Evolutionary conservation across 352 stramenopile genomes (phyloP), one percentile per base, ranked within the genome.

Genomic region (Peronosclerospora sorghi): DNA sequence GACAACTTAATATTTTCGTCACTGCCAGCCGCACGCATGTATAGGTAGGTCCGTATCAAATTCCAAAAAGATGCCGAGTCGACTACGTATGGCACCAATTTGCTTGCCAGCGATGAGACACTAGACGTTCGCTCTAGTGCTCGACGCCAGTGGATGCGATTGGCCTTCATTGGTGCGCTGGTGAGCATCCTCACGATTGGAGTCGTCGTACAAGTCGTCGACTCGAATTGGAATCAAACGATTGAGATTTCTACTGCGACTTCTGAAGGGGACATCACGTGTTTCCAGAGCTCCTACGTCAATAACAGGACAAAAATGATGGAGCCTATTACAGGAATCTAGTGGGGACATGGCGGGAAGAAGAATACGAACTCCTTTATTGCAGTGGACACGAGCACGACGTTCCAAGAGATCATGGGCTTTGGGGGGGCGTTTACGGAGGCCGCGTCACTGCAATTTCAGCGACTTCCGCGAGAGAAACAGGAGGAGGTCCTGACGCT

Each of bases 361-460:
- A 30, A 29, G n/a, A 40, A 42, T 1, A 24, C 46, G 0, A 18
- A 28, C 10, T 82, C 71, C 9, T 65, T 54, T 21, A 76, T 91
- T 54, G 9, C 20, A 1, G 59, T 91, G 14, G 73, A 91, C 38
- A 51, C 54, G 15, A 45, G 53, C 15, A 64, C 63, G 10, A 57
- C 65, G 39, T 86, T 63, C 54, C 79, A 92, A 53, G 68, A 82
- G 51, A 87, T 92, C 28, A 62, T 86, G 38, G 89, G 89, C 28
- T 96, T 97, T 61, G 56, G 89, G 15, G 89, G 86, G 10, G 87
- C 89, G 0, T 96, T 97, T 51, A 97, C 89, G 2, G 89, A 97
- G 45, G 76, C 84, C 8, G 65, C 87, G 17, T 74, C 78, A 5
- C 57, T 94, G 35, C 80, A 96, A 48, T 93, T 96, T 45, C 53